Evolutionary conservation across 2,329 filamentous ascomycete species (phyloP).

Genomic region (Beauveria brongniartii): DNA sequence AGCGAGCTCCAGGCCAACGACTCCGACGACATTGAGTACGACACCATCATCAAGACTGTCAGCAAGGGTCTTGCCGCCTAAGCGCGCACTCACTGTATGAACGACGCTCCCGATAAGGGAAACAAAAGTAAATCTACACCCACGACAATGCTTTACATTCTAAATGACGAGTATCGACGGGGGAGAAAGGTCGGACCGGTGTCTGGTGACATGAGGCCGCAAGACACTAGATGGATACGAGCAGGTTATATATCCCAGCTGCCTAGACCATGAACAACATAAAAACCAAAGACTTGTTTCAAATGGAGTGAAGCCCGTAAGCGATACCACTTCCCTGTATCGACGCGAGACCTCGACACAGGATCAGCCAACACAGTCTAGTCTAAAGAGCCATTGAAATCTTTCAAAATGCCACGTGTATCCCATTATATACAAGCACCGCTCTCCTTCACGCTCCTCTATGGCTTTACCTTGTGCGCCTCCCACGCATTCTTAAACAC

Average conservation of each 20-base stretch:
- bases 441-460: neutral
- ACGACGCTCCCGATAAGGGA: neutral
- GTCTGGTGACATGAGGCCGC: neutral
- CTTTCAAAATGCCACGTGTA: neutral
- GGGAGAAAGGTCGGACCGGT: neutral
- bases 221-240: slow-evolving; percentile 7
- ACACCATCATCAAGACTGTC: slow-evolving; percentile 58
- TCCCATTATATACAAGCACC: neutral
- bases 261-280: slow-evolving; percentile 3
- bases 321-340: neutral
- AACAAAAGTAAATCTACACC: neutral
- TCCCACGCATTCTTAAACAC: slow-evolving; percentile 69
- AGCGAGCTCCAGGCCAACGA: slow-evolving; percentile 80
- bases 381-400: neutral
- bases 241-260: slow-evolving; percentile 11
- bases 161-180: neutral
- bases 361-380: neutral
- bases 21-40: slow-evolving; percentile 71
- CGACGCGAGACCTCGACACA: neutral
- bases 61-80: slow-evolving; percentile 55
- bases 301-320: neutral
- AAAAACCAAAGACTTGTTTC: neutral
- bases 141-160: neutral
- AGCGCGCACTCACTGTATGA: slow-evolving; percentile 14
- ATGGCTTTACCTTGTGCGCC: slow-evolving; percentile 28